A percentile compares a stretch with the other conserved stretches of the same genome.
phyloP scores from a whole-genome alignment of 2,329 filamentous ascomycete species.

The Madurella fahalii region DNA sequence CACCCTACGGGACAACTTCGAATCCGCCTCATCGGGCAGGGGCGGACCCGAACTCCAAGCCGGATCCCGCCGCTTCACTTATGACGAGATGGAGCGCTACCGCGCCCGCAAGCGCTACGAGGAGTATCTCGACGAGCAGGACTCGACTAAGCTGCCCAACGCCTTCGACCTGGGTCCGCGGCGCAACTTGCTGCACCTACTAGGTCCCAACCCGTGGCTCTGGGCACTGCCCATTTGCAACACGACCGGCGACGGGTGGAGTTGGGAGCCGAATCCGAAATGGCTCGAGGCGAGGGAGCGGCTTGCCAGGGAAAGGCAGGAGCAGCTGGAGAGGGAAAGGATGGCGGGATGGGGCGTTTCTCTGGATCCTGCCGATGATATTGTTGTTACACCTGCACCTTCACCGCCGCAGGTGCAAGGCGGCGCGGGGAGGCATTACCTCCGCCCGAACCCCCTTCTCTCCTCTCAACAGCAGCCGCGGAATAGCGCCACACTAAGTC shows the following conservation, averaged over 20 bases:
- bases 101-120: constrained; percentile 54
- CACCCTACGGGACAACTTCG: background rate
- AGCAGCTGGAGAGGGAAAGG: constrained; percentile 60
- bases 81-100: constrained; percentile 52
- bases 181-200: constrained; percentile 74
- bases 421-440: constrained; percentile 34
- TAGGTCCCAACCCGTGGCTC: constrained; percentile 66
- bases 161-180: constrained; percentile 88
- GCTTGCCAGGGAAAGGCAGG: constrained; percentile 53
- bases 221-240: constrained; percentile 82
- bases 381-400: too few species aligned
- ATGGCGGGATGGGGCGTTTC: constrained; percentile 63
- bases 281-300: constrained; percentile 71
- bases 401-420: too few species aligned
- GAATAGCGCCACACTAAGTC: too few species aligned
- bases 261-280: constrained; percentile 78
- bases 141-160: constrained; percentile 82
- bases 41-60: constrained; percentile 25
- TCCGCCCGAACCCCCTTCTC: constrained; percentile 13
- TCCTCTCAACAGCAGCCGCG: background rate
- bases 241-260: constrained; percentile 89
- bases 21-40: background rate
- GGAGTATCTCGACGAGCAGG: constrained; percentile 83
- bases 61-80: constrained; percentile 46
- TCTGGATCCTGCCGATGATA: constrained; percentile 14